A percentile compares a stretch with the other conserved stretches of the same genome.
phyloP scores from a whole-genome alignment of 1,139 yeast genomes.

The Debaryomyces nepalensis region DNA sequence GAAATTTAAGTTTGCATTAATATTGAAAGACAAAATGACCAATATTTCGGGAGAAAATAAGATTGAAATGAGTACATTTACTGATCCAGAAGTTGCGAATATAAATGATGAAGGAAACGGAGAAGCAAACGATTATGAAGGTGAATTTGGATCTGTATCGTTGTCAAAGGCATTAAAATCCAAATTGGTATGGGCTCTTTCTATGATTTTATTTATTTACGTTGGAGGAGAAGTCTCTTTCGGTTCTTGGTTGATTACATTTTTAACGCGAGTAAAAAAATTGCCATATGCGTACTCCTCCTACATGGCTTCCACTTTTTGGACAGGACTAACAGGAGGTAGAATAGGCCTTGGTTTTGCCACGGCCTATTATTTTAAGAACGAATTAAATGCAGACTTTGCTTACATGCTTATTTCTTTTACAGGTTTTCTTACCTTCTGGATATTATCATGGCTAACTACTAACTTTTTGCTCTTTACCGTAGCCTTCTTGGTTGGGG shows the following conservation, averaged over 20 bases:
- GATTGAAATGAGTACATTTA: constrained; percentile 19
- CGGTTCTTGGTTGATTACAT: constrained; percentile 71
- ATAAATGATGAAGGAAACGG: constrained; percentile 21
- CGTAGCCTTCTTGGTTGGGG: constrained; percentile 60
- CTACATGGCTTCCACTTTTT: constrained; percentile 63
- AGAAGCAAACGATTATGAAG: constrained; percentile 23
- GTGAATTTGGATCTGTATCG: constrained; percentile 23
- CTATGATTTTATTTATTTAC: constrained; percentile 58
- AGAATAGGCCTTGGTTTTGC: constrained; percentile 63
- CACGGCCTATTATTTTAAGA: constrained; percentile 53
- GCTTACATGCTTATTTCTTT: constrained; percentile 34
- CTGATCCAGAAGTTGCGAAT: constrained; percentile 16
- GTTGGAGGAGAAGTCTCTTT: constrained; percentile 73
- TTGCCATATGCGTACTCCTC: constrained; percentile 54
- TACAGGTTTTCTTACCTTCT: constrained; percentile 37
- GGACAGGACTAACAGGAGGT: constrained; percentile 70
- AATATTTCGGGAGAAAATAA: constrained; percentile 11
- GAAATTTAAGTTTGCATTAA: constrained; percentile 50
- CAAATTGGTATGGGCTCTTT: constrained; percentile 51
- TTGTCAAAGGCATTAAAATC: constrained; percentile 43
- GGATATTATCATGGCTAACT: constrained; percentile 28
- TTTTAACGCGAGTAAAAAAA: constrained; percentile 53
- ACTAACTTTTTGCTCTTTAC: constrained; percentile 32
- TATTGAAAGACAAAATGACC: constrained; percentile 20
- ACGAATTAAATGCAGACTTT: constrained; percentile 50